Base-by-base conservation (phyloP, 805 yeast genomes). In the Lipomyces sp. region DNA sequence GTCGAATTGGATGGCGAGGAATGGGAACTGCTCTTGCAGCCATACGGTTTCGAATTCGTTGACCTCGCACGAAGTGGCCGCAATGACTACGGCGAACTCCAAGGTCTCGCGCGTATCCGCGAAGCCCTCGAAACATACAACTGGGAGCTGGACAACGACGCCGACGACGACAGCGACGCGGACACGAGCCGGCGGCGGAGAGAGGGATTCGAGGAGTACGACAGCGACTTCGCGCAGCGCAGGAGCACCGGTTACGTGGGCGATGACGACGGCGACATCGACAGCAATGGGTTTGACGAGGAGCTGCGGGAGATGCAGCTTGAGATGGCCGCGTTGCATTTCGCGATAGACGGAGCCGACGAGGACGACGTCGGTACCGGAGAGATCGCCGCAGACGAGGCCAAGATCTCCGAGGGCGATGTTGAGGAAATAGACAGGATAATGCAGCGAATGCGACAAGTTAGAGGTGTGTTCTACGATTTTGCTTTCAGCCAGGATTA, bases 401-500 rank as follows among this genome's bases (percentile, higher is more conserved):
- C 35, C n/a, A 14, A 35, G 22, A 43, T 47, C 13, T 29, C 41
- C n/a, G 60, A 52, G 19, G 21, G 23, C 16, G 53, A 57, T 34
- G 40, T 57, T 19, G 65, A 63, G n/a, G 68, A 64, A 23, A 39
- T 67, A 22, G 68, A 65, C 39, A 51, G 52, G 28, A 61, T 68
- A 18, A 51, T 66, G 51, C 53, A 47, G 13, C 58, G 62, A 34
- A 63, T 68, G 35, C 45, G 48, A 38, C 49, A 33, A 5, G 68
- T 68, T 2, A 50, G 63, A 39, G 58, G 44, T 47, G 49, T 14
- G 59, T 55, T 33, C 18, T 51, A 10, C 14, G 18, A 22, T 29
- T 23, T 3, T 23, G 8, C 38, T 38, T 45, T 39, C 11, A 2
- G 18, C 14, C n/a, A 7, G 23, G 10, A 29, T 22, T 19, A 29